These are phyloP conservation scores for Phaeosphaeriaceae sp. DNA, from an alignment of 2,329 filamentous ascomycete genomes.

Conservation along the genomic window DNA sequence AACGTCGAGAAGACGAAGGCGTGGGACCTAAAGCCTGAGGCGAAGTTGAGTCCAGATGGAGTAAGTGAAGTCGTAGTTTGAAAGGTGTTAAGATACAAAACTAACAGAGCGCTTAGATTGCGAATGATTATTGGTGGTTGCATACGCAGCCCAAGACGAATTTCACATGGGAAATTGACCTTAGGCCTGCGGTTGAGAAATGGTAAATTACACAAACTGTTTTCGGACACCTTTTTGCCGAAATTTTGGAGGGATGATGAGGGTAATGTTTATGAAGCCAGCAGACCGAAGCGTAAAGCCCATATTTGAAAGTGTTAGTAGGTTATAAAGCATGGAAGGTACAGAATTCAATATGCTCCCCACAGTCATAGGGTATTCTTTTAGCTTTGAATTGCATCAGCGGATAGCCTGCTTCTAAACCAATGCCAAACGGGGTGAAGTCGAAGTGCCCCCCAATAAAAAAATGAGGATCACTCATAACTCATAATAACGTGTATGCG, in stretches of 20 bases:
- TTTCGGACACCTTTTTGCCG: background rate
- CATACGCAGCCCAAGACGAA: slow-evolving; percentile 80
- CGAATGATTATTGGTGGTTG: slow-evolving; percentile 83
- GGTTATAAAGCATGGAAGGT: too few species aligned
- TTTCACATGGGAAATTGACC: slow-evolving; percentile 83
- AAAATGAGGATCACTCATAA: too few species aligned
- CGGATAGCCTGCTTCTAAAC: too few species aligned
- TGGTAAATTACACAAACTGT: slow-evolving; percentile 62
- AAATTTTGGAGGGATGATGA: slow-evolving; percentile 1
- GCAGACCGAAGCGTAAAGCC: too few species aligned
- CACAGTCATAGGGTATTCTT: too few species aligned
- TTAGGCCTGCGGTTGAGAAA: slow-evolving; percentile 82
- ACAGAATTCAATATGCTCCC: too few species aligned
- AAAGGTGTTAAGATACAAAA: background rate
- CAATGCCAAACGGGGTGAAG: too few species aligned
- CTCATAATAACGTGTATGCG: too few species aligned
- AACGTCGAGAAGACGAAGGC: slow-evolving; percentile 75
- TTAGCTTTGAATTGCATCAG: too few species aligned
- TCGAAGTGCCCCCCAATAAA: too few species aligned
- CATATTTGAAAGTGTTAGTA: too few species aligned
- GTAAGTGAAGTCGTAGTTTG: slow-evolving; percentile 56
- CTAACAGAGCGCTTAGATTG: slow-evolving; percentile 68
- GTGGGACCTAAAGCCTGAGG: slow-evolving; percentile 63
- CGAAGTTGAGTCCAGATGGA: slow-evolving; percentile 75
- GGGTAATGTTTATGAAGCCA: too few species aligned